Evolutionary conservation across 352 stramenopile species (phyloP).

Genomic region (Phytophthora litchii): DNA sequence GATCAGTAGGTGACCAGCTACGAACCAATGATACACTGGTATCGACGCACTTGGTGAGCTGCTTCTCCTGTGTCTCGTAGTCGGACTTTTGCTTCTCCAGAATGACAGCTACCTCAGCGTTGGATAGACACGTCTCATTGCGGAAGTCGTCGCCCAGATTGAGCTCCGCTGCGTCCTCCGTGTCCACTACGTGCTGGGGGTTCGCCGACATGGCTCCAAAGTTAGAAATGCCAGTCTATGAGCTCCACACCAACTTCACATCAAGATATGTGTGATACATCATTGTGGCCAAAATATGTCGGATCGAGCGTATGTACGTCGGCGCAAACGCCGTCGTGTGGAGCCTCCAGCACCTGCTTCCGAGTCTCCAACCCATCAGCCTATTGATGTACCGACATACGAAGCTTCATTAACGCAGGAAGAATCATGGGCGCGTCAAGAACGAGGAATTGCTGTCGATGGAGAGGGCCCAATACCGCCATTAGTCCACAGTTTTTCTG

Average conservation of each 20-base stretch:
- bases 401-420: conserved; percentile 38
- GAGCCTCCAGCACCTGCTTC: conserved; percentile 9
- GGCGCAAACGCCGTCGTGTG: conserved; percentile 45
- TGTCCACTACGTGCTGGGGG: conserved; percentile 89
- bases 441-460: conserved; percentile 53
- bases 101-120: conserved; percentile 90
- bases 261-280: background rate
- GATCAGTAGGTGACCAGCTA: background rate
- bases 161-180: conserved; percentile 89
- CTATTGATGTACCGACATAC: background rate
- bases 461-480: conserved; percentile 34
- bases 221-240: background rate
- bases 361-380: background rate
- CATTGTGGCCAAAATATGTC: conserved; percentile 1
- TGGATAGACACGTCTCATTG: conserved; percentile 89
- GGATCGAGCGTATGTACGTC: conserved; percentile 41
- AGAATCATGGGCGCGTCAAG: conserved; percentile 51
- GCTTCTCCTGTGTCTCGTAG: conserved; percentile 92
- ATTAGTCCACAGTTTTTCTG: conserved; percentile 43
- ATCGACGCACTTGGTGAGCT: conserved; percentile 73
- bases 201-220: conserved; percentile 69
- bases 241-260: conserved; percentile 8
- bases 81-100: conserved; percentile 91
- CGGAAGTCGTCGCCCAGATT: conserved; percentile 90
- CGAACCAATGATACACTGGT: conserved; percentile 1